These are phyloP conservation scores for Gossypium stocksii DNA, from an alignment of 345 rosid species.

Conservation along the genomic window DNA sequence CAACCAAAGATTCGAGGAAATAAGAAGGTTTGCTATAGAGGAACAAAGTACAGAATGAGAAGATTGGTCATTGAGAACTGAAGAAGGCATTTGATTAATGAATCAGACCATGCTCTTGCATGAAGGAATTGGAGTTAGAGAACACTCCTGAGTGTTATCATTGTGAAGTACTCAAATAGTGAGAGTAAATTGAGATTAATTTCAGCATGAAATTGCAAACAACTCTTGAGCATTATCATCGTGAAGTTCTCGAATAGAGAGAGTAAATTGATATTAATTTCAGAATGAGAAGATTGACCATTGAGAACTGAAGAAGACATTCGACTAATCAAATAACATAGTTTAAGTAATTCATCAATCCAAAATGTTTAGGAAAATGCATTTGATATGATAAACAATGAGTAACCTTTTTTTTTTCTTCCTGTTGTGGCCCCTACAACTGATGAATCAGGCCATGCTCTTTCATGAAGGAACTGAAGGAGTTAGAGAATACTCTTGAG, in stretches of 20 bases:
- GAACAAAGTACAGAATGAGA: not conserved
- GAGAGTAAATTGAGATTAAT: not conserved
- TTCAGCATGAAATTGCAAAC: not conserved
- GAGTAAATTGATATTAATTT: too few species aligned
- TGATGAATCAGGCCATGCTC: not conserved
- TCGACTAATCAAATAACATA: too few species aligned
- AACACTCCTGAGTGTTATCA: not conserved
- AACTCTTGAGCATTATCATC: too few species aligned
- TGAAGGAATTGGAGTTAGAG: not conserved
- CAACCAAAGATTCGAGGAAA: not conserved
- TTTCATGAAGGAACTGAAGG: not conserved
- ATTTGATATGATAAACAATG: too few species aligned
- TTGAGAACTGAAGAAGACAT: too few species aligned
- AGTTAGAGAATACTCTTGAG: not conserved
- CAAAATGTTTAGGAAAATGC: too few species aligned
- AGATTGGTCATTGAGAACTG: not conserved
- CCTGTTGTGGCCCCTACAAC: too few species aligned
- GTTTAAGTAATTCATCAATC: too few species aligned
- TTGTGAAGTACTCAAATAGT: not conserved
- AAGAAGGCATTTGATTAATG: not conserved
- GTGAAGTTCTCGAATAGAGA: too few species aligned
- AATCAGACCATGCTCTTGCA: not conserved
- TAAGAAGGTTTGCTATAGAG: not conserved
- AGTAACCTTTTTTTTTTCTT: too few species aligned
- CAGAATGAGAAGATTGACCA: too few species aligned